Percentiles rank a stretch among this genome's conserved stretches.
These are phyloP conservation scores for Limtongia smithiae DNA, from an alignment of 805 yeast species.

Conservation along the genomic window DNA sequence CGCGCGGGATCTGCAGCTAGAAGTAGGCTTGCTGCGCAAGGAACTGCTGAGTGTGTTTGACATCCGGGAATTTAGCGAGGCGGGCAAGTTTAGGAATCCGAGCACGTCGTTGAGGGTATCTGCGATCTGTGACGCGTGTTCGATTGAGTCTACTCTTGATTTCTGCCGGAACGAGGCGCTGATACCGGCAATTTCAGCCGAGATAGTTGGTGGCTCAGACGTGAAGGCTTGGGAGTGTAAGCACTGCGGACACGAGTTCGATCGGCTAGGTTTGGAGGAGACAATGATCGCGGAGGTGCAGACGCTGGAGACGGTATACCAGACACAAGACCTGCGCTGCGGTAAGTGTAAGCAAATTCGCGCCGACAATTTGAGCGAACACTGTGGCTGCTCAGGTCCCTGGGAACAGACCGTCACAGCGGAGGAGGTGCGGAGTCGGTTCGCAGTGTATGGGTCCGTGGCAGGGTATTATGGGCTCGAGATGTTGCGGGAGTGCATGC, in stretches of 20 bases:
- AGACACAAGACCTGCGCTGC: slow-evolving; percentile 79
- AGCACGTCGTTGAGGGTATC: slow-evolving; percentile 63
- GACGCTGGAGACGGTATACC: slow-evolving; percentile 54
- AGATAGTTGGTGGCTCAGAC: background rate
- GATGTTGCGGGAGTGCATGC: slow-evolving; percentile 38
- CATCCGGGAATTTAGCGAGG: slow-evolving; percentile 76
- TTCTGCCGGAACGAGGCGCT: slow-evolving; percentile 65
- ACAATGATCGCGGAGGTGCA: slow-evolving; percentile 63
- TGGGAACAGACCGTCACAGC: slow-evolving; percentile 62
- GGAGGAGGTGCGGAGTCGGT: slow-evolving; percentile 44
- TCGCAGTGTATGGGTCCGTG: slow-evolving; percentile 54
- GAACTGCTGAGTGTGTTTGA: slow-evolving; percentile 72
- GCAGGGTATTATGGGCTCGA: slow-evolving; percentile 59
- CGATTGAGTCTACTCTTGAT: slow-evolving; percentile 69
- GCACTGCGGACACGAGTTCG: slow-evolving; percentile 61
- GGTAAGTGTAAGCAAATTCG: slow-evolving; percentile 66
- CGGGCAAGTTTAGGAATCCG: slow-evolving; percentile 71
- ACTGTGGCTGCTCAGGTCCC: slow-evolving; percentile 84
- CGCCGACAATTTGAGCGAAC: slow-evolving; percentile 63
- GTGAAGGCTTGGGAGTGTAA: slow-evolving; percentile 56
- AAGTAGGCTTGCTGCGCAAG: slow-evolving; percentile 69
- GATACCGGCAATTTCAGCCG: slow-evolving; percentile 18
- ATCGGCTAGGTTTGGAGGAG: slow-evolving; percentile 74
- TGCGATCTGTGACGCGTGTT: slow-evolving; percentile 78
- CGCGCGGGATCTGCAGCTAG: slow-evolving; percentile 61